A percentile compares a stretch with the other conserved stretches of the same genome.
These are phyloP conservation scores for Phalaenopsis aphrodite DNA, from an alignment of 106 monocot species.

Conservation along the genomic window DNA sequence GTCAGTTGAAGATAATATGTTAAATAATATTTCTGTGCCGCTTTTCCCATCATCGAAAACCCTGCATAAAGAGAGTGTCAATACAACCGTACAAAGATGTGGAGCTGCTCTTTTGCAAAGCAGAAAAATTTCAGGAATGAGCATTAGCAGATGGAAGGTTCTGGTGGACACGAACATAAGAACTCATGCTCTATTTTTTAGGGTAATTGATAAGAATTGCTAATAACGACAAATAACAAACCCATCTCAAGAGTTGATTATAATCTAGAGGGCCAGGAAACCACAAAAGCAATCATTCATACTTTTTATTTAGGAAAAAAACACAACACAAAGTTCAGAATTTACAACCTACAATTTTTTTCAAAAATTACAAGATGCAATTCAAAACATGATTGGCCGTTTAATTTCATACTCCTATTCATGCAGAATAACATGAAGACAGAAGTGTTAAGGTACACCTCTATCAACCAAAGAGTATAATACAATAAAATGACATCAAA, in stretches of 20 bases:
- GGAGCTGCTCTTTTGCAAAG: not conserved
- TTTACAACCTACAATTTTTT: not conserved
- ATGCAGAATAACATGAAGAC: not conserved
- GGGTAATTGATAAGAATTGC: not conserved
- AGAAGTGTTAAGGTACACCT: no score
- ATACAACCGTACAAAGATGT: not conserved
- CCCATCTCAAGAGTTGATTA: not conserved
- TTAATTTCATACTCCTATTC: not conserved
- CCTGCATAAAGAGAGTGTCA: slow-evolving; percentile 24
- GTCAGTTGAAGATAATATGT: slow-evolving; percentile 33
- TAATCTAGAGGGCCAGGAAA: not conserved
- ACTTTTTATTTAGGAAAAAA: not conserved
- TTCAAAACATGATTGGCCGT: not conserved
- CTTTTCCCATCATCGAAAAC: slow-evolving; percentile 27
- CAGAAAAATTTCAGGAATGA: not conserved
- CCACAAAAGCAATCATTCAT: not conserved
- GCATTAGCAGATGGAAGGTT: not conserved
- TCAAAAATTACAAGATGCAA: not conserved
- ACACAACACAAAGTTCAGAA: not conserved
- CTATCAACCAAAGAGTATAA: no score
- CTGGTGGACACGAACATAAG: not conserved
- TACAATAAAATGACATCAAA: not conserved
- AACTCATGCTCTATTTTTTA: not conserved
- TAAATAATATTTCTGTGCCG: slow-evolving; percentile 45
- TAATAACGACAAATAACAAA: not conserved